These are phyloP conservation scores for Hypsizygus ulmarius DNA, from an alignment of 1,284 basidiomycete species.

Conservation along the genomic window DNA sequence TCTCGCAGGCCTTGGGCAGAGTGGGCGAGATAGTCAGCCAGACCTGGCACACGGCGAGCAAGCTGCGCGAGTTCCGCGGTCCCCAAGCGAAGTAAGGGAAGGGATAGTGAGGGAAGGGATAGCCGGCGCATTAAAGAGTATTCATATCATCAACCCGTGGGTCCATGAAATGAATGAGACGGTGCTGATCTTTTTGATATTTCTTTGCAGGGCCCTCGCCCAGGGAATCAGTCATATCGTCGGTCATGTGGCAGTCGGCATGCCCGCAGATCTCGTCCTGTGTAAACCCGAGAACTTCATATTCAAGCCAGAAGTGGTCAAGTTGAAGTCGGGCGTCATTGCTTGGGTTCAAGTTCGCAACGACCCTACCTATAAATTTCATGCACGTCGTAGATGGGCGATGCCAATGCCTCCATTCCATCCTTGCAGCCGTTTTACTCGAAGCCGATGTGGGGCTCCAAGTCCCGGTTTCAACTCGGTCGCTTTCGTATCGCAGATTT, in stretches of 20 bases:
- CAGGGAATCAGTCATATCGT: constrained; percentile 91
- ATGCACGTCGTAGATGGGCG: constrained; percentile 81
- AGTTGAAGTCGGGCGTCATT: constrained; percentile 92
- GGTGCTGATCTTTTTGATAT: too few species aligned
- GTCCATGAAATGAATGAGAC: too few species aligned
- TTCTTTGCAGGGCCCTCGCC: constrained; percentile 73
- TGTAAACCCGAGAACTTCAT: constrained; percentile 96
- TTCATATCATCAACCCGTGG: constrained; percentile 96
- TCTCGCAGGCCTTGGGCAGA: constrained; percentile 97
- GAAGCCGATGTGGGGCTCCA: constrained; percentile 84
- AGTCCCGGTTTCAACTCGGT: constrained; percentile 74
- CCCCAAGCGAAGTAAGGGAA: constrained; percentile 70
- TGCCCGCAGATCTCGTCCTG: constrained; percentile 90
- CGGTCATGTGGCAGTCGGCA: constrained; percentile 82
- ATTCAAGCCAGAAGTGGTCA: constrained; percentile 88
- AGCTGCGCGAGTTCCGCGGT: constrained; percentile 84
- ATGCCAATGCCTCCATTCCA: constrained; percentile 88
- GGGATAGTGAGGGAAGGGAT: constrained; percentile 87
- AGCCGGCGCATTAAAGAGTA: constrained; percentile 97
- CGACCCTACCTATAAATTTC: constrained; percentile 80
- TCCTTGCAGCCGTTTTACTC: constrained; percentile 85
- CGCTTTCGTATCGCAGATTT: constrained; percentile 75
- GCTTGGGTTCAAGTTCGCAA: constrained; percentile 86
- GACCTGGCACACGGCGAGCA: constrained; percentile 97
- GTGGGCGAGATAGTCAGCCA: constrained; percentile 93